phyloP scores from a whole-genome alignment of 2,329 filamentous ascomycete genomes.

The Cyphellophora europaea region DNA sequence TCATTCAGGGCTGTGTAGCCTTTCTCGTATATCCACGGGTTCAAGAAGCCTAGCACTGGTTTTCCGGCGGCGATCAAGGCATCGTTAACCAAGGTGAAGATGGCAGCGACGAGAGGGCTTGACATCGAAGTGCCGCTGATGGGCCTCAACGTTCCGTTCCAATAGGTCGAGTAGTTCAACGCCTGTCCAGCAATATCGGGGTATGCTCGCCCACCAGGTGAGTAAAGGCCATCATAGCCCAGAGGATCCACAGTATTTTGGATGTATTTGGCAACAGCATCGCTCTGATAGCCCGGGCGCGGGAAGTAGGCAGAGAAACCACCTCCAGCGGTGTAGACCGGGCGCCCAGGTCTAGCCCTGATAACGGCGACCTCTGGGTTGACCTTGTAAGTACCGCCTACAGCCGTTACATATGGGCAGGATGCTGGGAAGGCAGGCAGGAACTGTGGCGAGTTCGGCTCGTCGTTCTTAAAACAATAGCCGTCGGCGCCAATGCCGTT shows the following conservation, averaged over 20 bases:
- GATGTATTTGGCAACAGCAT: slow-evolving; percentile 36
- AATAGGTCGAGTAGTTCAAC: slow-evolving; percentile 34
- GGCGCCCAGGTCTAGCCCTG: slow-evolving; percentile 27
- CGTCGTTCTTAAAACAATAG: slow-evolving; percentile 51
- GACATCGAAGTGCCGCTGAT: slow-evolving; percentile 40
- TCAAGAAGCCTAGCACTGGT: slow-evolving; percentile 47
- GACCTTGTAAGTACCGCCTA: slow-evolving; percentile 47
- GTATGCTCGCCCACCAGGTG: slow-evolving; percentile 42
- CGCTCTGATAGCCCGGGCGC: slow-evolving; percentile 38
- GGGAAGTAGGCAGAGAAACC: slow-evolving; percentile 45
- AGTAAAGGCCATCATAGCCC: slow-evolving; percentile 39
- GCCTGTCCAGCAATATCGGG: slow-evolving; percentile 55
- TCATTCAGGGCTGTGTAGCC: slow-evolving; percentile 40
- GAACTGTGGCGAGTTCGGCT: slow-evolving; percentile 45
- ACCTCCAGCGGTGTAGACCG: slow-evolving; percentile 31
- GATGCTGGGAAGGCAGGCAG: slow-evolving; percentile 55
- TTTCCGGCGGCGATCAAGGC: slow-evolving; percentile 43
- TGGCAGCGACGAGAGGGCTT: slow-evolving; percentile 47
- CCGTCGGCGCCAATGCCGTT: slow-evolving; percentile 43
- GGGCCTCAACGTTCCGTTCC: slow-evolving; percentile 27
- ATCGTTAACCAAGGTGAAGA: slow-evolving; percentile 56
- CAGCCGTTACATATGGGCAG: slow-evolving; percentile 59
- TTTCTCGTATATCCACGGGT: slow-evolving; percentile 50
- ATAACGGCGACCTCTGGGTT: slow-evolving; percentile 36
- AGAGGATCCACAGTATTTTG: slow-evolving; percentile 23